Evolutionary conservation across 2,329 filamentous ascomycete species (phyloP).

Genomic region (Diaporthe vaccinii): DNA sequence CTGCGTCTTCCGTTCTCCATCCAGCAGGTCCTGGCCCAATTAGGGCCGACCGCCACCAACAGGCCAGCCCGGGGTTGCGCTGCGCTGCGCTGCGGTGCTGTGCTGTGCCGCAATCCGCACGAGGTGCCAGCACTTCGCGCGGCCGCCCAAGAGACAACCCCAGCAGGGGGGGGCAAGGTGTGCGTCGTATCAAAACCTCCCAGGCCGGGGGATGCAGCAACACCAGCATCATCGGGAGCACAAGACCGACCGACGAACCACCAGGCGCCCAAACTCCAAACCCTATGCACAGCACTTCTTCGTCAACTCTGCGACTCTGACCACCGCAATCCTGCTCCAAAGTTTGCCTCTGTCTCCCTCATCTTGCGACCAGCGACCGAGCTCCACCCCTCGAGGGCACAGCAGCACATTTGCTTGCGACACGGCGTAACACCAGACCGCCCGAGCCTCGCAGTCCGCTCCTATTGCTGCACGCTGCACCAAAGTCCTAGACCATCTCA

Average conservation of each 20-base stretch:
- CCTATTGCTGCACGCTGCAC: conserved; percentile 29
- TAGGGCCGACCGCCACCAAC: conserved; percentile 21
- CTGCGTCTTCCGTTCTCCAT: conserved; percentile 17
- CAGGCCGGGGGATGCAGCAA: conserved; percentile 26
- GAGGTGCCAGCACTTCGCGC: conserved; percentile 33
- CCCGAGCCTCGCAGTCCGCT: conserved; percentile 25
- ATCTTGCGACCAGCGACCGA: conserved; percentile 20
- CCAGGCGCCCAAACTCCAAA: conserved; percentile 33
- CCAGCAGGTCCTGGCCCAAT: conserved; percentile 15
- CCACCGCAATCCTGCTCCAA: not conserved
- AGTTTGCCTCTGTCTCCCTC: not conserved
- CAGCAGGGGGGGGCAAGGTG: conserved; percentile 19
- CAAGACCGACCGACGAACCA: conserved; percentile 26
- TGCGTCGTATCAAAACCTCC: conserved; percentile 30
- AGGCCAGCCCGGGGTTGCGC: conserved; percentile 12
- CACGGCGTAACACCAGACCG: conserved; percentile 32
- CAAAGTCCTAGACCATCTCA: conserved; percentile 34
- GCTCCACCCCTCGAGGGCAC: not conserved
- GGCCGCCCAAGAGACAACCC: conserved; percentile 28
- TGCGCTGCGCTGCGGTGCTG: conserved; percentile 6
- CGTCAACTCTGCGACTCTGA: not conserved
- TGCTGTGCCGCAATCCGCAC: conserved; percentile 32
- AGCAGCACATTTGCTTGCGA: conserved; percentile 32
- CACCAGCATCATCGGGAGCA: conserved; percentile 35
- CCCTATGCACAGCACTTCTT: conserved; percentile 10